A percentile compares a stretch with the other conserved stretches of the same genome.
These are phyloP conservation scores for Ramaria sp. DNA, from an alignment of 768 basidiomycete species.

Conservation along the genomic window DNA sequence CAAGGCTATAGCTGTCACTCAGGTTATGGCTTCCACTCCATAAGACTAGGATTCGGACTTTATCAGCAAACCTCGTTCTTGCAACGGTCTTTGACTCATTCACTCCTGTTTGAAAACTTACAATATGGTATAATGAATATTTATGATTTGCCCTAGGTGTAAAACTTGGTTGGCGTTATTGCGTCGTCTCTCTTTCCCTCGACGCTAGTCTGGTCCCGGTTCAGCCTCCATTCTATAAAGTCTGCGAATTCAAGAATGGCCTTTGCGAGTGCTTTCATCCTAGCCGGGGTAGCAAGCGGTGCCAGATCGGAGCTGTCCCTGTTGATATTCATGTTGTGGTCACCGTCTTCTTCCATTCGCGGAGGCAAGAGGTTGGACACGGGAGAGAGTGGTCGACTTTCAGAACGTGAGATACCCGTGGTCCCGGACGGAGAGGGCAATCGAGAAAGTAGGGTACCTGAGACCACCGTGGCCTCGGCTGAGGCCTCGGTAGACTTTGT, in stretches of 20 bases:
- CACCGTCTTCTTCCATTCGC: neutral
- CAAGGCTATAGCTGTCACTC: no score
- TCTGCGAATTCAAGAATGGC: slow-evolving; percentile 2
- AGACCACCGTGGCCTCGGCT: neutral
- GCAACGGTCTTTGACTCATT: no score
- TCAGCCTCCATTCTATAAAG: slow-evolving; percentile 5
- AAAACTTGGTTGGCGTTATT: no score
- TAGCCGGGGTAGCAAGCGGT: slow-evolving; percentile 1
- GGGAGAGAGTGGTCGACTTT: neutral
- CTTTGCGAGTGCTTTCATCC: slow-evolving; percentile 6
- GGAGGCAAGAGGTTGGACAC: neutral
- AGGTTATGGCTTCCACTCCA: no score
- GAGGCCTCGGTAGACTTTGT: slow-evolving; percentile 10
- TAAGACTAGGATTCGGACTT: no score
- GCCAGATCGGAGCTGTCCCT: neutral
- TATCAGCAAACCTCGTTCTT: no score
- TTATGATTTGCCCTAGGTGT: no score
- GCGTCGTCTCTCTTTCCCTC: neutral
- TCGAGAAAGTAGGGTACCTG: neutral
- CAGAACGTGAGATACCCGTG: neutral
- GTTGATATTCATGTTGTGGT: neutral
- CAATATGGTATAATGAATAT: no score
- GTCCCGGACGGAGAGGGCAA: neutral
- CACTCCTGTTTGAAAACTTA: no score
- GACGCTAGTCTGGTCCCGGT: neutral